These are phyloP conservation scores for Candida insectorum DNA, from an alignment of 805 yeast genomes.

Conservation along the genomic window DNA sequence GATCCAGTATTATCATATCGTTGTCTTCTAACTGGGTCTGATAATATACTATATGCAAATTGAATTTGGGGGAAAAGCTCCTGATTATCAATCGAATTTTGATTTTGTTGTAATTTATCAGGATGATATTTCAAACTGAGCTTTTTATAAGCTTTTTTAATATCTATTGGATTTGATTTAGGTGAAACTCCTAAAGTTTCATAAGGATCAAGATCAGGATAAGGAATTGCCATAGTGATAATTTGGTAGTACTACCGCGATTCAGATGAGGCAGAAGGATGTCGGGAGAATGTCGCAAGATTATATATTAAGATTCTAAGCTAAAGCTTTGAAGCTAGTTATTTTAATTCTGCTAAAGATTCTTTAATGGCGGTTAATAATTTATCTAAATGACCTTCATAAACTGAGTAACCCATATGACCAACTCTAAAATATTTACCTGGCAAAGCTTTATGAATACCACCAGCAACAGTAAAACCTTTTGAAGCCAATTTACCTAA, in stretches of 20 bases:
- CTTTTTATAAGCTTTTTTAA: constrained; percentile 67
- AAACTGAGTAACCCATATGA: constrained; percentile 86
- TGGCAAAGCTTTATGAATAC: constrained; percentile 77
- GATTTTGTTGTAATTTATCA: constrained; percentile 50
- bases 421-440: constrained; percentile 89
- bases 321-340: not conserved
- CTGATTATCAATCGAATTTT: constrained; percentile 1
- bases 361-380: constrained; percentile 33
- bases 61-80: constrained; percentile 61
- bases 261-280: not conserved
- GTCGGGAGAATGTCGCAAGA: too few species aligned
- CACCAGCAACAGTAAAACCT: constrained; percentile 83
- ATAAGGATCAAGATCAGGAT: constrained; percentile 63
- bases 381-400: constrained; percentile 38
- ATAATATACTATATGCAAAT: constrained; percentile 67
- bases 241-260: not conserved
- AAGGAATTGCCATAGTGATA: constrained; percentile 35
- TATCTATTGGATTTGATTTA: constrained; percentile 45
- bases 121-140: constrained; percentile 67
- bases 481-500: constrained; percentile 56
- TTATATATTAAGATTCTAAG: not conserved
- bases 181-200: constrained; percentile 42
- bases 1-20: constrained; percentile 72
- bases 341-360: constrained; percentile 20
- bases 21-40: constrained; percentile 53